Evolutionary conservation across 2,329 filamentous ascomycete genomes (phyloP), one percentile per base, ranked within the genome.

Genomic region (Anthostomella pinea): DNA sequence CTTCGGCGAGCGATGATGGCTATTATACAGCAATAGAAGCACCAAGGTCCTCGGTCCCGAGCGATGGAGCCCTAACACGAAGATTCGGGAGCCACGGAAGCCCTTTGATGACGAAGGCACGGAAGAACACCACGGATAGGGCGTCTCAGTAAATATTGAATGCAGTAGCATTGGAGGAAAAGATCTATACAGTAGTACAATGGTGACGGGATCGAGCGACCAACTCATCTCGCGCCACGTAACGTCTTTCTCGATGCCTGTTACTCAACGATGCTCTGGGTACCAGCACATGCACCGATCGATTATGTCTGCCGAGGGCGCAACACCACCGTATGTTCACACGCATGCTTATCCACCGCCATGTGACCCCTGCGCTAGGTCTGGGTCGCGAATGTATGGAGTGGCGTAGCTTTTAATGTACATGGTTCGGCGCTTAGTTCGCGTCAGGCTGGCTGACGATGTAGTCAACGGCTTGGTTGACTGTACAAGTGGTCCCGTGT

Each of bases 391-490:
- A 39, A 39, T 46, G 48, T 47, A 46, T n/a, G 29, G 51, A 55
- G 52, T 46, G 45, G 44, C 34, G 38, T 46, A 49, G 46, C 40
- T 34, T 41, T 53, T 53, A 57, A 48, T 56, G 41, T 58, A 58
- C 55, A 57, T 38, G 30, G 41, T 33, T 37, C 16, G 23, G 29
- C 14, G 14, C 48, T 44, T 71, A 78, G 82, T 77, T 79, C 77
- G 89, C 90, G 69, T 95, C 89, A 59, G 90, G 90, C 75, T 95
- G 89, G 68, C 79, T 81, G 62, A 89, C 67, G 71, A 96, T 95
- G 76, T 96, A 96, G 65, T 90, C 82, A 52, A 95, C 87, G 54
- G 90, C 90, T 77, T 95, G 86, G 69, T 93, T 86, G 57, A 96
- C 90, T 95, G 58, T 50, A 36, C 10, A 20, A 7, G 24, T 1